Evolutionary conservation across 331 rosid species (phyloP), one percentile per base, ranked within the genome.

Genomic region (Acacia concinna): DNA sequence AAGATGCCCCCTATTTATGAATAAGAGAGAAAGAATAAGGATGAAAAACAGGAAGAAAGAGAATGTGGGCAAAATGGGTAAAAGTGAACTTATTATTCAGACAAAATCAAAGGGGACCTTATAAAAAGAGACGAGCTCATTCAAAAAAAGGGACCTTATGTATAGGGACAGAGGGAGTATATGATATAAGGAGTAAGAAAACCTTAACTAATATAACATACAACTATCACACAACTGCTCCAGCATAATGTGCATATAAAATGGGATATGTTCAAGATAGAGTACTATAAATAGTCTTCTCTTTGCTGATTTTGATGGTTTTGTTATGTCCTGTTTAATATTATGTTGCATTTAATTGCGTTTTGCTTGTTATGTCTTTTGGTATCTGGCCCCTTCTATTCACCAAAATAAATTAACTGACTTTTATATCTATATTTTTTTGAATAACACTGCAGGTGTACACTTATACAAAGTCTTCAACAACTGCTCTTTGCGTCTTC

Each of bases 401-500:
- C 41, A 30, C 69, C 40, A 25, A 59, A 31, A 62, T 57, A 62
- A 62, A 62, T 14, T 25, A 57, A 11, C 21, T 76, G 14, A 69
- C 23, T 20, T 77, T 79, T 21, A 77, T 64, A 43, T 83, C 25
- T 27, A 21, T 38, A 68, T 52, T 73, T 73, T 5, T 32, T 38
- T 7, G 10, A 25, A 23, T 32, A 47, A n/a, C n/a, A 78, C 18
- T 79, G 71, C 79, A 96, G 99, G 90, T 93, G 99, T 88, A 88
- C 85, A 66, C 90, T 96, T 78, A 93, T 96, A 89, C 97, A 96
- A 90, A 91, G 94, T 85, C 83, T 93, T 86, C 99, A 96, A 83
- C 94, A 90, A 85, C 85, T 93, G 78, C 94, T 93, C 63, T 93
- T 90, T 83, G 99, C 98, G 17, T 93, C 99, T 83, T 96, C 99